A percentile compares a stretch with the other conserved stretches of the same genome.
Conservation (phyloP, 768 basidiomycete species). For the Pleurotus cornucopiae region DNA sequence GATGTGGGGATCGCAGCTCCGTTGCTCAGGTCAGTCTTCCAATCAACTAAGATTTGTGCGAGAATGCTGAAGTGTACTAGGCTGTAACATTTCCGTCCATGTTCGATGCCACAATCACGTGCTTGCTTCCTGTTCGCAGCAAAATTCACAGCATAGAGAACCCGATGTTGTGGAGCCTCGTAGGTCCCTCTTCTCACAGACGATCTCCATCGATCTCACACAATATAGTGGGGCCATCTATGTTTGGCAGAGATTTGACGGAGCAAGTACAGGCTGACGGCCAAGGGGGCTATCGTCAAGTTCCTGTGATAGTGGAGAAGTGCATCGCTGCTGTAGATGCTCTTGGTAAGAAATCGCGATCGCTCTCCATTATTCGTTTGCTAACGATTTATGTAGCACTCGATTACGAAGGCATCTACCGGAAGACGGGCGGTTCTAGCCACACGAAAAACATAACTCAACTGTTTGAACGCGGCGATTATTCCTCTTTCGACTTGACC, state of each 20-base stretch:
- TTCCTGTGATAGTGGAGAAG: slow-evolving; percentile 91
- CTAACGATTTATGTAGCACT: slow-evolving; percentile 47
- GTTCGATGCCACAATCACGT: slow-evolving; percentile 77
- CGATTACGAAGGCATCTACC: slow-evolving; percentile 97
- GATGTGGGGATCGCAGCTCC: slow-evolving; percentile 96
- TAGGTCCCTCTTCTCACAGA: slow-evolving; percentile 21
- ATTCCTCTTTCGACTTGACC: slow-evolving; percentile 80
- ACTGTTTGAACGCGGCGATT: slow-evolving; percentile 91
- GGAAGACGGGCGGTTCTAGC: slow-evolving; percentile 91
- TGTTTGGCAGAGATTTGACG: slow-evolving; percentile 87
- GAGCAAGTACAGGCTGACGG: slow-evolving; percentile 79
- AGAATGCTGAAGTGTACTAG: slow-evolving; percentile 31
- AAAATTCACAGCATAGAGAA: slow-evolving; percentile 25
- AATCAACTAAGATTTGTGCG: background rate
- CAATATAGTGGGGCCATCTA: slow-evolving; percentile 60
- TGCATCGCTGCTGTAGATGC: slow-evolving; percentile 93
- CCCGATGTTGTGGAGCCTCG: slow-evolving; percentile 32
- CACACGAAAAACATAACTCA: slow-evolving; percentile 93
- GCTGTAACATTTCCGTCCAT: slow-evolving; percentile 83
- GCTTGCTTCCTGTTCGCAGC: slow-evolving; percentile 61
- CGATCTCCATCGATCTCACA: slow-evolving; percentile 12
- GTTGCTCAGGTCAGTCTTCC: slow-evolving; percentile 63
- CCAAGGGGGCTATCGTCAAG: slow-evolving; percentile 50
- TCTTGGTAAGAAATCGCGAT: slow-evolving; percentile 50
- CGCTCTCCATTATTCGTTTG: background rate